These are phyloP conservation scores for Paspalum vaginatum DNA, from an alignment of 176 grass and related monocot species.

Conservation along the genomic window DNA sequence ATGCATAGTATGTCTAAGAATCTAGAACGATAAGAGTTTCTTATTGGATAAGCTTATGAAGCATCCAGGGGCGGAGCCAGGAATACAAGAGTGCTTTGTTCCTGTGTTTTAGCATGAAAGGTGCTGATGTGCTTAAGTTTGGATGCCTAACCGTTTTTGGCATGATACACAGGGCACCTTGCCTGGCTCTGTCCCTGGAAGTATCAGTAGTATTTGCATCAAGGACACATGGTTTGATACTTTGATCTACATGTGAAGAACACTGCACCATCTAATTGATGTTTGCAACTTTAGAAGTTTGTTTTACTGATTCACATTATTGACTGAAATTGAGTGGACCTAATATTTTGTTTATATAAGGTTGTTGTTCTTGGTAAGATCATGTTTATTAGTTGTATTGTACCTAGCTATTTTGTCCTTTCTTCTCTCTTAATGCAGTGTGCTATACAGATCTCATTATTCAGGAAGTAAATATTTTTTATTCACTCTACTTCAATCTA, in stretches of 20 bases:
- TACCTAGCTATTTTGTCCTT: too few relatives aligned
- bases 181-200: neutral
- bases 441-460: too few relatives aligned
- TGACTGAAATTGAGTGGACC: neutral
- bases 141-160: neutral
- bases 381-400: too few relatives aligned
- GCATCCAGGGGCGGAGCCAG: neutral
- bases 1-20: neutral
- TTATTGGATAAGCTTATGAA: neutral
- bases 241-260: neutral
- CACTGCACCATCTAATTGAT: conserved; percentile 6
- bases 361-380: too few relatives aligned
- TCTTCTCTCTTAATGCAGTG: too few relatives aligned
- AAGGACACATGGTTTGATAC: conserved; percentile 12
- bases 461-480: neutral
- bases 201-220: conserved; percentile 21
- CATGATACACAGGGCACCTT: neutral
- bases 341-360: neutral
- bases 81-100: neutral
- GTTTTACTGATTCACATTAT: neutral
- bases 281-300: conserved; percentile 19
- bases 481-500: conserved; percentile 6
- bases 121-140: neutral
- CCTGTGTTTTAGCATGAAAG: neutral
- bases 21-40: neutral